Conservation (phyloP, 2,329 filamentous ascomycete species). For the Botrytis aclada region DNA sequence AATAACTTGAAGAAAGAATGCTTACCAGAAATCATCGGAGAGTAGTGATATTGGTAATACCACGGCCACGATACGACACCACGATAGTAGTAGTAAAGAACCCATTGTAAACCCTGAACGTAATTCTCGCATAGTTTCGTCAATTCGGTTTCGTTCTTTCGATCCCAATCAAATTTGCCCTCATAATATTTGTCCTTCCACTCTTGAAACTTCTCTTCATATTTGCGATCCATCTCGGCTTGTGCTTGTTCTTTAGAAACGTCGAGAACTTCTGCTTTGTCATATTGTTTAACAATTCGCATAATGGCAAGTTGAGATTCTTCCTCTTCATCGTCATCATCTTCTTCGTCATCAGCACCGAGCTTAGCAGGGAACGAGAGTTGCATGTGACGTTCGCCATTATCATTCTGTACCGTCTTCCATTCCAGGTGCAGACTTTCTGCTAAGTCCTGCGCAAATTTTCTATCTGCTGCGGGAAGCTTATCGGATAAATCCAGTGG, state of each 20-base stretch:
- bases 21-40: conserved; percentile 86
- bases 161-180: conserved; percentile 85
- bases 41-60: conserved; percentile 97
- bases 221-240: conserved; percentile 75
- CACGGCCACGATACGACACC: conserved; percentile 98
- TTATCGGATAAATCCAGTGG: conserved; percentile 71
- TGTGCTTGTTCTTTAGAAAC: conserved; percentile 75
- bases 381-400: conserved; percentile 64
- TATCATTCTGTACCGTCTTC: conserved; percentile 60
- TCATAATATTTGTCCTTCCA: conserved; percentile 97
- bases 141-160: conserved; percentile 77
- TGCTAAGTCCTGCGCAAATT: conserved; percentile 87
- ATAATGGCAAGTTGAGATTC: conserved; percentile 80
- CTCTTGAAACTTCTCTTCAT: conserved; percentile 81
- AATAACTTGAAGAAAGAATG: conserved; percentile 25
- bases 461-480: conserved; percentile 80
- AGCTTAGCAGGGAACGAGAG: conserved; percentile 53
- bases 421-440: conserved; percentile 63
- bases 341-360: conserved; percentile 54
- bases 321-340: conserved; percentile 66
- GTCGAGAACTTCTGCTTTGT: conserved; percentile 83
- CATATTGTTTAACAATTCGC: conserved; percentile 84
- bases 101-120: conserved; percentile 96
- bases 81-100: conserved; percentile 95
- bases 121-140: conserved; percentile 89